Evolutionary conservation across 805 yeast species (phyloP).

Genomic region (Pichia exigua): DNA sequence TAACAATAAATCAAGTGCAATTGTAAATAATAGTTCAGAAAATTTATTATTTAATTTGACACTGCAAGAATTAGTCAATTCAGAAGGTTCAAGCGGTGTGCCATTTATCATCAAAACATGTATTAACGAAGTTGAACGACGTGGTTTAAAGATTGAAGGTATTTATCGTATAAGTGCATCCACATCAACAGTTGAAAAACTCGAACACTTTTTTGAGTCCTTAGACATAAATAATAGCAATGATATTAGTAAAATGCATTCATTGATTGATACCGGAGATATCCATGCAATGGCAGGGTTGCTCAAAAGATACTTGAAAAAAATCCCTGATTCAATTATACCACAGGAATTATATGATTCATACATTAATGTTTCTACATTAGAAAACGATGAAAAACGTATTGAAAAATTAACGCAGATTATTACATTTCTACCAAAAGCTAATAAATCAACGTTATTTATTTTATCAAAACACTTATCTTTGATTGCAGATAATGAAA

Average conservation of each 20-base stretch:
- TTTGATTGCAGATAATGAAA: slow-evolving; percentile 44
- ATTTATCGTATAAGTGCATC: slow-evolving; percentile 87
- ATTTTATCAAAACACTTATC: slow-evolving; percentile 57
- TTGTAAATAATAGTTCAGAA: slow-evolving; percentile 19
- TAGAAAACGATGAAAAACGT: slow-evolving; percentile 23
- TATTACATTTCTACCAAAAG: slow-evolving; percentile 49
- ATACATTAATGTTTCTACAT: slow-evolving; percentile 47
- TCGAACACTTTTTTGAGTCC: slow-evolving; percentile 30
- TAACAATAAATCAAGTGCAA: not conserved
- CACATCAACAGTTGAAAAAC: slow-evolving; percentile 49
- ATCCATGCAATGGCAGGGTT: slow-evolving; percentile 83
- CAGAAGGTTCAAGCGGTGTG: slow-evolving; percentile 47
- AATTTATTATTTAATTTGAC: slow-evolving; percentile 36
- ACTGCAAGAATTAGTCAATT: slow-evolving; percentile 52
- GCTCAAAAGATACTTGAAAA: slow-evolving; percentile 77
- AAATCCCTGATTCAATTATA: slow-evolving; percentile 78
- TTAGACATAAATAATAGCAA: slow-evolving; percentile 21
- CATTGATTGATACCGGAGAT: slow-evolving; percentile 36
- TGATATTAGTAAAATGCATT: slow-evolving; percentile 25
- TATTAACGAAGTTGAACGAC: slow-evolving; percentile 63
- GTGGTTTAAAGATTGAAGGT: slow-evolving; percentile 78
- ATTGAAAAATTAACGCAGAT: slow-evolving; percentile 39
- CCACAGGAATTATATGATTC: slow-evolving; percentile 61
- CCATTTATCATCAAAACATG: slow-evolving; percentile 72
- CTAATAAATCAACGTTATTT: slow-evolving; percentile 55